Conservation (phyloP, 495 filamentous ascomycete species). For the Aspergillus homomorphus region DNA sequence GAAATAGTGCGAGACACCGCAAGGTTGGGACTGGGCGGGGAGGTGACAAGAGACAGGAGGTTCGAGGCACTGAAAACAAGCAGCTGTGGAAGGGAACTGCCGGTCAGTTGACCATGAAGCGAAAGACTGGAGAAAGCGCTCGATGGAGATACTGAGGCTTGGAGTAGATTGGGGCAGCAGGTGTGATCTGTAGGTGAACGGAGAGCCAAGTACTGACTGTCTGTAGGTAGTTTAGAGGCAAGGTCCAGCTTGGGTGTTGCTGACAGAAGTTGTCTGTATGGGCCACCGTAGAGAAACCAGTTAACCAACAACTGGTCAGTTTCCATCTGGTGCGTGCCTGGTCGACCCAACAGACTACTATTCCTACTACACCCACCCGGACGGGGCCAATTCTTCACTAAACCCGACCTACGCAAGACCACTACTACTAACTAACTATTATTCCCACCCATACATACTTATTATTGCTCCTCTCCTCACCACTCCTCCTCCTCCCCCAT, state of each 20-base stretch:
- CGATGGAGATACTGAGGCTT: conserved; percentile 4
- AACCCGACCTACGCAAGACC: conserved; percentile 8
- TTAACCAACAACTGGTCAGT: background rate
- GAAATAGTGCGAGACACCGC: conserved; percentile 7
- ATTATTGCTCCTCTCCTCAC: background rate
- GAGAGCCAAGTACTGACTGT: no score
- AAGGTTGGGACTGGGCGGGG: background rate
- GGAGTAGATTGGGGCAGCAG: background rate
- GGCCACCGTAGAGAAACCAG: conserved; percentile 20
- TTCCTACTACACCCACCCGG: conserved; percentile 18
- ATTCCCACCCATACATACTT: conserved; percentile 13
- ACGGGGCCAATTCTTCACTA: conserved; percentile 11
- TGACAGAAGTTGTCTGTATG: conserved; percentile 17
- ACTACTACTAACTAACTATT: background rate
- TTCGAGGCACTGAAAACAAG: background rate
- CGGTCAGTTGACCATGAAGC: background rate
- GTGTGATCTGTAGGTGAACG: background rate
- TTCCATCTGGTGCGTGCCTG: conserved; percentile 22
- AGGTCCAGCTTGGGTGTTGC: background rate
- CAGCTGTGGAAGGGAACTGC: background rate
- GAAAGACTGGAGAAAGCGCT: background rate
- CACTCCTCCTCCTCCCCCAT: conserved; percentile 5
- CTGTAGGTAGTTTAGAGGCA: background rate
- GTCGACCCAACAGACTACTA: conserved; percentile 24
- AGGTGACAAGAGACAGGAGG: background rate